Percentiles rank a stretch among this genome's conserved stretches.
phyloP scores from a whole-genome alignment of 805 yeast genomes.

The Scheffersomyces spartinae region DNA sequence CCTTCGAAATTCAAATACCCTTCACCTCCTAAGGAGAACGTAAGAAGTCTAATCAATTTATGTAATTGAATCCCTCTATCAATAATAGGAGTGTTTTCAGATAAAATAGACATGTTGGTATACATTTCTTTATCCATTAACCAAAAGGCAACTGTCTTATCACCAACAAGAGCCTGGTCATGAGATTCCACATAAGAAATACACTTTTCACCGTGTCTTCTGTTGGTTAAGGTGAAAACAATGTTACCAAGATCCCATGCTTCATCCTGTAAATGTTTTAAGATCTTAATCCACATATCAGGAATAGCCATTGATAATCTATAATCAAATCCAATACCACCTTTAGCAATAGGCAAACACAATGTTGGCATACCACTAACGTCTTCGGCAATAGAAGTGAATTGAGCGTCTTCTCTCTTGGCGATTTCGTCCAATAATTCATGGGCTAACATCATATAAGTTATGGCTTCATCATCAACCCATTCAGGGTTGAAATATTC shows the following conservation, averaged over 20 bases:
- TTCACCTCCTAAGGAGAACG: slow-evolving; percentile 92
- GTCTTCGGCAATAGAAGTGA: slow-evolving; percentile 87
- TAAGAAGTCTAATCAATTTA: slow-evolving; percentile 78
- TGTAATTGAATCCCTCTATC: slow-evolving; percentile 89
- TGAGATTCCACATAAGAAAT: slow-evolving; percentile 91
- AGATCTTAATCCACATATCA: slow-evolving; percentile 95
- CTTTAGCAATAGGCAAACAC: slow-evolving; percentile 58
- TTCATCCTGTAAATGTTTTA: slow-evolving; percentile 77
- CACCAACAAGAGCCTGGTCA: slow-evolving; percentile 97
- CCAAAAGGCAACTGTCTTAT: slow-evolving; percentile 95
- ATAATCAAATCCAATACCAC: slow-evolving; percentile 93
- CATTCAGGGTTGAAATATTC: slow-evolving; percentile 73
- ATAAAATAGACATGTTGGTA: slow-evolving; percentile 77
- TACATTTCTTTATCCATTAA: slow-evolving; percentile 98
- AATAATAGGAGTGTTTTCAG: slow-evolving; percentile 63
- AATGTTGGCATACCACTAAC: slow-evolving; percentile 96
- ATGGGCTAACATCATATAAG: slow-evolving; percentile 87
- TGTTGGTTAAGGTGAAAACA: slow-evolving; percentile 71
- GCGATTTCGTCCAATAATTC: slow-evolving; percentile 50
- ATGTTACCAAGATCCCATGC: slow-evolving; percentile 85
- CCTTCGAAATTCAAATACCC: slow-evolving; percentile 95
- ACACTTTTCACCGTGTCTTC: slow-evolving; percentile 81
- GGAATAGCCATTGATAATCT: slow-evolving; percentile 95
- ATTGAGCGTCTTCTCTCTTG: slow-evolving; percentile 29
- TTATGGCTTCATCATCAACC: slow-evolving; percentile 81